Percentiles rank a stretch among this genome's conserved stretches.
phyloP scores from a whole-genome alignment of 208 protist species.

The Acanthamoeba lenticulata region DNA sequence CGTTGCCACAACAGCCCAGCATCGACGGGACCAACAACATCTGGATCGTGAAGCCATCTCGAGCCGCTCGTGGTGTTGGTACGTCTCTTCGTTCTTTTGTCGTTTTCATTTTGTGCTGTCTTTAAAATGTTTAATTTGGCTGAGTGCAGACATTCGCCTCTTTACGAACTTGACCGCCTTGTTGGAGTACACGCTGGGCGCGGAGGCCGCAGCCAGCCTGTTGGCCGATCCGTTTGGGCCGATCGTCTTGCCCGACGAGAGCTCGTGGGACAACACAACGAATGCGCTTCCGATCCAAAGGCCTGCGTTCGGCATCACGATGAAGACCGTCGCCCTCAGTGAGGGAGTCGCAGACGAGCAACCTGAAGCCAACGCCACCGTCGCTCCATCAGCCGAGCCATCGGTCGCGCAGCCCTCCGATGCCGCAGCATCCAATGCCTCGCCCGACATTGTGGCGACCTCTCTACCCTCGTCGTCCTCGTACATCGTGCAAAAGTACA shows the following conservation, averaged over 20 bases:
- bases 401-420: neutral
- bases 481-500: constrained; percentile 47
- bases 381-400: neutral
- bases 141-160: constrained; percentile 61
- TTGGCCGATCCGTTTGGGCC: neutral
- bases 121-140: neutral
- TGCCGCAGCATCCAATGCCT: neutral
- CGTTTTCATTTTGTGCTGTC: neutral
- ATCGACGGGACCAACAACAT: constrained; percentile 76
- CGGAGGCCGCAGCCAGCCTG: neutral
- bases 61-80: constrained; percentile 21
- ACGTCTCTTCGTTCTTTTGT: constrained; percentile 20
- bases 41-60: constrained; percentile 78
- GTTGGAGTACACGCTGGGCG: constrained; percentile 61
- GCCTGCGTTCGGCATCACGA: too few species aligned
- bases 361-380: too few species aligned
- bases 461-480: neutral
- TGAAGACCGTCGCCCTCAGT: too few species aligned
- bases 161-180: constrained; percentile 65
- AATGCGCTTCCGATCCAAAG: too few species aligned
- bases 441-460: too few species aligned
- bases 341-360: too few species aligned
- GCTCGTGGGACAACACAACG: too few species aligned
- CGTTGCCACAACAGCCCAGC: constrained; percentile 44
- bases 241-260: too few species aligned